Base-by-base conservation (phyloP, 192 early-diverging fungal species). In the Spinellus fusiger region DNA sequence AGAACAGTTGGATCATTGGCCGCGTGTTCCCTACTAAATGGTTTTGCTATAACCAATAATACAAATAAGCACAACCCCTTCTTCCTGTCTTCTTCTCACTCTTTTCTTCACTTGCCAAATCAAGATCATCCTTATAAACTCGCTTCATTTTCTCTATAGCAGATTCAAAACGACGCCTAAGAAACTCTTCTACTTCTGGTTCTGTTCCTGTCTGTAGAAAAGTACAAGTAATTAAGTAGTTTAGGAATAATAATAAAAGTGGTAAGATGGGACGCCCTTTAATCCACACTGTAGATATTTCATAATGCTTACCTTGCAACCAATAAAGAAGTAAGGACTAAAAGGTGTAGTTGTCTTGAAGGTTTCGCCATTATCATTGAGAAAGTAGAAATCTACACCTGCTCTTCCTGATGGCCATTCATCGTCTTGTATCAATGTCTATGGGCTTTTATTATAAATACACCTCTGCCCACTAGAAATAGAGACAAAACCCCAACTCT, bases 301-400 rank as follows among this genome's bases (percentile, higher is more conserved):
- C 40, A 3, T 18, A n/a, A 37, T 0, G 20, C 40, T 46, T 73
- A 89, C 89, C 79, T 91, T 82, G 73, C 91, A 88, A 6, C 90
- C 73, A 28, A 99, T 71, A 51, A 82, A 96, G 56, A 99, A 93
- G 73, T 99, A 99, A 0, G 97, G 94, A 48, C 84, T 79, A 70
- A 91, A 96, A 10, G 83, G 48, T 4, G 95, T 29, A 3, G 93
- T 96, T 28, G 84, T 79, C 63, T 95, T 98, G 76, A 99, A 99
- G 15, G 86, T 84, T 25, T 78, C 80, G 29, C 93, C 92, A 48
- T 92, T 90, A 27, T 92, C 91, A 56, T 93, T 87, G 33, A 98
- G 73, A 69, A 99, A 99, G 64, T 96, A 98, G 47, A 88, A 87
- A 73, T 98, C 93, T 4, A 96, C 85, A 0, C 86, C 95, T 0